These are phyloP conservation scores for Talaromyces sp. DNA, from an alignment of 2,329 filamentous ascomycete species.

Conservation along the genomic window DNA sequence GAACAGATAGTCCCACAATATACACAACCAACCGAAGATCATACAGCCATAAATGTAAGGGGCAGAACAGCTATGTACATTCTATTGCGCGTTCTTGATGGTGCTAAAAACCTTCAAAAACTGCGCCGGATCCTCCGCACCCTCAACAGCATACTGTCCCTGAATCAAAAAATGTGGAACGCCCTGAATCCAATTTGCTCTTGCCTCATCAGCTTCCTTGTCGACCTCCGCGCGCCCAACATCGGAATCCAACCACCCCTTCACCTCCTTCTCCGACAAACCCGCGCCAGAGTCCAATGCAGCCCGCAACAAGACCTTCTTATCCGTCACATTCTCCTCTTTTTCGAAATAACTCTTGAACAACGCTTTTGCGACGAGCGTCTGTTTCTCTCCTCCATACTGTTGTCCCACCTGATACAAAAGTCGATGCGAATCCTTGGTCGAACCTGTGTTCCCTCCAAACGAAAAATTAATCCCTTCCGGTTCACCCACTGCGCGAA, in stretches of 20 bases:
- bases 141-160: conserved; percentile 62
- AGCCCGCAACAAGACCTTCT: conserved; percentile 50
- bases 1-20: too few species aligned
- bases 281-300: conserved; percentile 39
- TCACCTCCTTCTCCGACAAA: conserved; percentile 8
- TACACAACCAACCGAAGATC: too few species aligned
- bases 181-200: conserved; percentile 39
- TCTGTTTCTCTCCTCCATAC: conserved; percentile 50
- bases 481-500: conserved; percentile 56
- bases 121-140: conserved; percentile 65
- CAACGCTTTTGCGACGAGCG: conserved; percentile 58
- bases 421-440: conserved; percentile 73
- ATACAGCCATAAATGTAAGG: too few species aligned
- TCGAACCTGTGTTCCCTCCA: conserved; percentile 69
- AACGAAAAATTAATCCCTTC: conserved; percentile 73
- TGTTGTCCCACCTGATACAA: conserved; percentile 62
- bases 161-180: conserved; percentile 61
- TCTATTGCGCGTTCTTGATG: conserved; percentile 47
- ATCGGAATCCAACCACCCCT: conserved; percentile 44
- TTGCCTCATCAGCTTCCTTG: conserved; percentile 51
- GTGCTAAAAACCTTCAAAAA: conserved; percentile 46
- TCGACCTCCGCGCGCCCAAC: conserved; percentile 57
- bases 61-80: too few species aligned
- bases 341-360: conserved; percentile 66
- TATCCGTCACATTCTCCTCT: conserved; percentile 56